Evolutionary conservation across 768 basidiomycete genomes (phyloP), one percentile per base, ranked within the genome.

Genomic region (Boletus fagicola): DNA sequence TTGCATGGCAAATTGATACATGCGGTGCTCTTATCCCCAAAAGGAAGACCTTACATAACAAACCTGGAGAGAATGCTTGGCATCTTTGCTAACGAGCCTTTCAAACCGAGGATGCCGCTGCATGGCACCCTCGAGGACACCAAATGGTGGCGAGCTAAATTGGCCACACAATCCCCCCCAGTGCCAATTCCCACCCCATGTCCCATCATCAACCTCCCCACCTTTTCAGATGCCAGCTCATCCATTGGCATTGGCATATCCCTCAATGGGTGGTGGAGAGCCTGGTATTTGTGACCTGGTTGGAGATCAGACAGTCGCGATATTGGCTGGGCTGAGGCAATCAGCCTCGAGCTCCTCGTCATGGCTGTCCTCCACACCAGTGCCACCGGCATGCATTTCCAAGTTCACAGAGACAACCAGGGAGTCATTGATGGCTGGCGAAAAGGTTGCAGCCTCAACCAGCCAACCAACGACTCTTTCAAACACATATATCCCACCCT

Each of bases 261-360:
- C 4, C 28, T 28, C 28, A 28, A 28, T 7, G 28, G 6, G 28
- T 5, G 5, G 1, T 42, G 40, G 40, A 0, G 20, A 13, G 20
- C 40, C 2, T 24, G 22, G 22, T 13, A 30, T 12, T 20, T 43
- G 0, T 0, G 1, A 0, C 42, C 22, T 12, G 0, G 5, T 2
- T 43, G 22, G 42, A 11, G 5, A 26, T 26, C 26, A 26, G 5
- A 26, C 26, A 26, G 26, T 26, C 26, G 26, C 28, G 5, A 28
- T 53, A 83, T 83, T 52, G 67, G 67, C 0, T 82, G 81, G 80
- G 77, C 78, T 0, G 78, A 83, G 59, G 75, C 74, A 0, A 58
- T 80, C 10, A 75, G 76, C 0, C 76, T 83, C 51, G 68, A 78
- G 26, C 60, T 80, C n/a, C 75, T 80, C 33, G 56, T 74, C 22